Evolutionary conservation across 495 filamentous ascomycete species (phyloP), one percentile per base, ranked within the genome.

Genomic region (Lasiosphaeria ovina): DNA sequence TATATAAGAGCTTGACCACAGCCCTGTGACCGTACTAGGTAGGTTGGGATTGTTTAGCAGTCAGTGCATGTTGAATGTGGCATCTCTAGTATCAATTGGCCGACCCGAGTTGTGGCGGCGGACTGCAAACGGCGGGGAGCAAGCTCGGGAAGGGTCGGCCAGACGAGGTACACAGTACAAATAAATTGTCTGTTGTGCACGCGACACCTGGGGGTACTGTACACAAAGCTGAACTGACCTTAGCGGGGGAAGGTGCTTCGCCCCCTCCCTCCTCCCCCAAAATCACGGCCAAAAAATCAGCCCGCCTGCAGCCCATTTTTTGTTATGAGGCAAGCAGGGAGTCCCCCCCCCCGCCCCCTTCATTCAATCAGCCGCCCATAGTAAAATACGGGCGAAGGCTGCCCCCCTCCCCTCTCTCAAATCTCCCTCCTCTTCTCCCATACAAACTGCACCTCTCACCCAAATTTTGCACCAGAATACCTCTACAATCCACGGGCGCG

Each of bases 341-440:
- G 55, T 52, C 44, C 61, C 63, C 61, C 63, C 62, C 60, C 64
- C 67, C 62, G 57, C 63, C 68, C 74, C 70, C 68, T 68, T 71
- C 74, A 69, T 75, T 77, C 78, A 81, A 81, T 78, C 76, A 79
- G 79, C 72, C 75, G 76, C 76, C 72, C 78, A 80, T 82, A 84
- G 80, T 85, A 84, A 85, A 85, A 83, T 81, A 77, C 76, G 75
- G 71, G 72, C 70, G 63, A 69, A 68, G 75, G 69, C 71, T 62
- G 66, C 71, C 75, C 83, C 79, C 83, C 83, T 82, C 62, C 66
- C 63, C 71, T 66, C 65, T 69, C 74, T 62, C 72, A 86, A 85
- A 77, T 76, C 75, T 77, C 74, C 75, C 80, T 68, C 64, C 63
- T 67, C 68, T 72, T 71, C 77, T 79, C 76, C 72, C 77, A 76